Conservation (phyloP, 164 flowering plant species). For the Stephania yunnanensis region DNA sequence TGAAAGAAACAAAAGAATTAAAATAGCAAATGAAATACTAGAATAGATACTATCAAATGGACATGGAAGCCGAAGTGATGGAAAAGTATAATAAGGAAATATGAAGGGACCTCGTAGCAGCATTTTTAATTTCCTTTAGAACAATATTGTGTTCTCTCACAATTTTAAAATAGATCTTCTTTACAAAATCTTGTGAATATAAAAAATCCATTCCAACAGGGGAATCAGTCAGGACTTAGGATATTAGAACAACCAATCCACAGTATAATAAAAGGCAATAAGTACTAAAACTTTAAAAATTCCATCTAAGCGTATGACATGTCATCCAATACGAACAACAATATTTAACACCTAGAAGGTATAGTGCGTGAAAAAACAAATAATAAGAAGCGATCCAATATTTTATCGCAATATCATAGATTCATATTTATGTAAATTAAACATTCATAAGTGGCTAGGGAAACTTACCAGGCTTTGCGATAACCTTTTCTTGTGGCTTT, state of each 20-base stretch:
- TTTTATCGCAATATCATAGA: neutral
- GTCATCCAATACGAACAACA: neutral
- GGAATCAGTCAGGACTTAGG: neutral
- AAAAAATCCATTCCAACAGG: neutral
- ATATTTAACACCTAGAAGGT: neutral
- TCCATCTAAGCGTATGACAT: neutral
- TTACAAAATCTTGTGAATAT: neutral
- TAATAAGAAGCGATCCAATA: neutral
- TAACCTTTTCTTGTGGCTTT: constrained; percentile 79
- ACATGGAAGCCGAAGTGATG: no score
- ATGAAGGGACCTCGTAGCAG: no score
- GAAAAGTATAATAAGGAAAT: no score
- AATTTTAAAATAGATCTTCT: neutral
- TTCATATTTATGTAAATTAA: neutral
- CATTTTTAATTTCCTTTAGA: neutral
- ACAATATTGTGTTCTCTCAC: neutral
- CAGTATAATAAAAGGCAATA: neutral
- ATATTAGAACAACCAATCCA: neutral
- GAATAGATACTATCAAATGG: no score
- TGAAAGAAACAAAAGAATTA: no score
- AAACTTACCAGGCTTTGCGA: constrained; percentile 73
- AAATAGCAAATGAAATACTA: no score
- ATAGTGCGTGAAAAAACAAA: neutral
- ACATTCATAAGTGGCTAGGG: neutral
- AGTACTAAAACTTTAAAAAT: neutral